These are phyloP conservation scores for Pulveroboletus sp. DNA, from an alignment of 768 basidiomycete species.

Conservation along the genomic window DNA sequence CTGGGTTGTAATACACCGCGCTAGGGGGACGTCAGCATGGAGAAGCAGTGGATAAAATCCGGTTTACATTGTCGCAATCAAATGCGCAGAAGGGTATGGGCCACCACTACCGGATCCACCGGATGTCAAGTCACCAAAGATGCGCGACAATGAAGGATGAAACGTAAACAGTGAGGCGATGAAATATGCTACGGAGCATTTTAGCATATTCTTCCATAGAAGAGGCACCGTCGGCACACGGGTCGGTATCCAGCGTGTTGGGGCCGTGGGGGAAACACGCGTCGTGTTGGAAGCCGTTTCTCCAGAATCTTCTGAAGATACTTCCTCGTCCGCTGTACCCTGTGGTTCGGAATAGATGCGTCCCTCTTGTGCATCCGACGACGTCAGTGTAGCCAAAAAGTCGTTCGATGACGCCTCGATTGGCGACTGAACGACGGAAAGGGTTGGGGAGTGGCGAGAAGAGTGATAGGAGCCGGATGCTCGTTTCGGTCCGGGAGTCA, in stretches of 20 bases:
- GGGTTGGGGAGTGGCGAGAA: background rate
- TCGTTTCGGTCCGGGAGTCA: conserved; percentile 3
- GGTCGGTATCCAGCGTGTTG: conserved; percentile 6
- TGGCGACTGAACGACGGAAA: conserved; percentile 4
- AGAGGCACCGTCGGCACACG: conserved; percentile 41
- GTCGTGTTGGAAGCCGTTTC: conserved; percentile 5
- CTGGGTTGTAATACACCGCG: conserved; percentile 88
- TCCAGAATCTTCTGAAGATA: conserved; percentile 13
- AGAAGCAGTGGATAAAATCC: background rate
- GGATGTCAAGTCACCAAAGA: conserved; percentile 60
- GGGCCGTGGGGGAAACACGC: conserved; percentile 8
- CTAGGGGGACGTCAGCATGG: conserved; percentile 33
- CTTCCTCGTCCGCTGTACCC: conserved; percentile 7
- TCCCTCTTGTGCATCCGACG: background rate
- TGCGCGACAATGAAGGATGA: conserved; percentile 63
- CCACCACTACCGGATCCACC: conserved; percentile 41
- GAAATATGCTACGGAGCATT: conserved; percentile 90
- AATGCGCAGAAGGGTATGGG: conserved; percentile 81
- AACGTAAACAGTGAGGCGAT: conserved; percentile 93
- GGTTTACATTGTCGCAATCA: conserved; percentile 84
- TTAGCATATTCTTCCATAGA: conserved; percentile 70
- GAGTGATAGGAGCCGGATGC: conserved; percentile 1
- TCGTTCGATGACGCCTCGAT: background rate
- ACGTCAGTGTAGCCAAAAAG: background rate
- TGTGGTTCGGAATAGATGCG: background rate